Base-by-base conservation (phyloP, 148 eudicot genomes). In the Agrostemma githago region DNA sequence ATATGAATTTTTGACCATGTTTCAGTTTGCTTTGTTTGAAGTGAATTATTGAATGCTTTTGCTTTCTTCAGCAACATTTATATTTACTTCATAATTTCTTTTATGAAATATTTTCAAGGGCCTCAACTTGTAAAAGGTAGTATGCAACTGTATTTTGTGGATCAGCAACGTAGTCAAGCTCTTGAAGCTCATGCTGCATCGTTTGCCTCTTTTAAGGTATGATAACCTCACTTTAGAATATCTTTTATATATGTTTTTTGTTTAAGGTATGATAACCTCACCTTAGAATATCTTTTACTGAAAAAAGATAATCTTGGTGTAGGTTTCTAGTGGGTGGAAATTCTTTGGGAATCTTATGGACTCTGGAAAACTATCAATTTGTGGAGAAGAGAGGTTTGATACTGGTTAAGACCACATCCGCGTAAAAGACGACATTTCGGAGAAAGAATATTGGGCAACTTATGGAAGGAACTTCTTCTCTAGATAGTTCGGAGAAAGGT, bases 241-340 rank as follows among this genome's bases (percentile, higher is more conserved):
- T 26, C 34, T 26, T 26, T 26, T 26, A 26, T 0, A 9, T 37
- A 16, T 65, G 16, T 59, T 72, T 37, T n/a, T 72, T 26, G n/a
- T n/a, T n/a, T n/a, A n/a, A n/a, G n/a, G n/a, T n/a, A n/a, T n/a
- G n/a, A n/a, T n/a, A n/a, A n/a, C n/a, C n/a, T n/a, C n/a, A n/a
- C n/a, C n/a, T n/a, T n/a, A n/a, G n/a, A n/a, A n/a, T n/a, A n/a
- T n/a, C n/a, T n/a, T 66, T 74, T 42, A 6, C 73, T 77, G 60
- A 63, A 69, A 37, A 69, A 44, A 41, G 10, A 73, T 58, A 63
- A 17, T 66, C 72, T 68, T 79, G 68, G 68, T 82, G 74, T 84
- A 96, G 99, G 99, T 96, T 56, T 97, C 99, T 44, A 92, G 96
- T 65, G 99, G 99, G 66, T 96, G 99, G 99, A 96, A 96, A 79